Conservation (phyloP, 2,329 filamentous ascomycete species). For the Akanthomyces dipterigenus region DNA sequence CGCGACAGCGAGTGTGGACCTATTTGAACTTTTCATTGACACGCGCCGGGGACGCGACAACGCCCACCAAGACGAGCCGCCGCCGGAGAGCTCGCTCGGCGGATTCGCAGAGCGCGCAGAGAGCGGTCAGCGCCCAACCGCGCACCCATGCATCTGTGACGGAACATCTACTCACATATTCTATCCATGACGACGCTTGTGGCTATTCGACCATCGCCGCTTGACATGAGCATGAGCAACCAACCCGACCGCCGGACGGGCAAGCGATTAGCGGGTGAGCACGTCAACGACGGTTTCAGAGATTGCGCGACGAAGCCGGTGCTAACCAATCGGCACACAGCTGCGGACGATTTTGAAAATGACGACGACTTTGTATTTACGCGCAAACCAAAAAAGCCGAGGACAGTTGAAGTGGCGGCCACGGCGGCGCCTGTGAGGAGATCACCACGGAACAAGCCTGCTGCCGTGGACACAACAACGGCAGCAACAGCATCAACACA, state of each 20-base stretch:
- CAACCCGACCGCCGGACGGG: slow-evolving; percentile 55
- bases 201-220: slow-evolving; percentile 55
- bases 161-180: not conserved
- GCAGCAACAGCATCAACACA: not conserved
- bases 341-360: slow-evolving; percentile 53
- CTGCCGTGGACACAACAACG: slow-evolving; percentile 12
- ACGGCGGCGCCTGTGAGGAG: slow-evolving; percentile 35
- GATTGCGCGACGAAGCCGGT: not conserved
- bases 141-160: not conserved
- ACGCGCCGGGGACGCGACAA: slow-evolving; percentile 9
- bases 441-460: slow-evolving; percentile 22
- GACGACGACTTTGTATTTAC: slow-evolving; percentile 74
- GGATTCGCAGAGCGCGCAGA: not conserved
- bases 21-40: not conserved
- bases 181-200: slow-evolving; percentile 66
- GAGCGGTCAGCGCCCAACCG: not conserved
- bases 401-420: slow-evolving; percentile 44
- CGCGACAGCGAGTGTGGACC: not conserved
- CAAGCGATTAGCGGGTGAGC: slow-evolving; percentile 58
- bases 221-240: slow-evolving; percentile 63
- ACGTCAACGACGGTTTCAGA: not conserved
- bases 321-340: slow-evolving; percentile 21
- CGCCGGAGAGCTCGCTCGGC: not conserved
- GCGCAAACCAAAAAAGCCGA: slow-evolving; percentile 58
- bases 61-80: not conserved